Percentiles rank a stretch among this genome's conserved stretches.
phyloP scores from a whole-genome alignment of 306 rosid species.

The Prunus davidiana region DNA sequence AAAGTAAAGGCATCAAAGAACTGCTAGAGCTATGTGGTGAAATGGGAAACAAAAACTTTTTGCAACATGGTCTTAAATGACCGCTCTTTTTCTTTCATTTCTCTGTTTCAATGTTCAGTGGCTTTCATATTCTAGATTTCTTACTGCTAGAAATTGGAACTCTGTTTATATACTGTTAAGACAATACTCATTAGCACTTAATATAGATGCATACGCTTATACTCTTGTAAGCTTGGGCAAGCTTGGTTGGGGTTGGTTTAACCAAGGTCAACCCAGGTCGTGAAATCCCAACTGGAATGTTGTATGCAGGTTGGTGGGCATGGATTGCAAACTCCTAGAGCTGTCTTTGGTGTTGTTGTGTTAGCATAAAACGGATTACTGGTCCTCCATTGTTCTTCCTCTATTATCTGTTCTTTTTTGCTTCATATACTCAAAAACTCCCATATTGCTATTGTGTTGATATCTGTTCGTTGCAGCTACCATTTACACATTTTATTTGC shows the following conservation, averaged over 20 bases:
- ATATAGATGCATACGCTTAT: neutral
- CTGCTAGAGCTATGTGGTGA: neutral
- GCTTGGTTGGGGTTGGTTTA: neutral
- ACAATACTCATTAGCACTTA: neutral
- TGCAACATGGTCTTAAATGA: neutral
- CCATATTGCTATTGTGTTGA: slow-evolving; percentile 11
- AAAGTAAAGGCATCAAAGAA: slow-evolving; percentile 1
- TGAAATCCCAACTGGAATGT: neutral
- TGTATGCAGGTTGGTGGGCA: neutral
- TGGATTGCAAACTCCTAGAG: neutral
- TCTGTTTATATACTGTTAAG: neutral
- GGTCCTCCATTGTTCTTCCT: neutral
- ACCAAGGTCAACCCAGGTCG: neutral
- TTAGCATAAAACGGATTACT: neutral
- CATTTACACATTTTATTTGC: slow-evolving; percentile 30
- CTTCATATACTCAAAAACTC: slow-evolving; percentile 7
- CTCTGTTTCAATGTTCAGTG: neutral
- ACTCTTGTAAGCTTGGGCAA: neutral
- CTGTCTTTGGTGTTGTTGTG: neutral
- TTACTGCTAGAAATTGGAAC: neutral
- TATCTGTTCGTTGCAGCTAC: slow-evolving; percentile 11
- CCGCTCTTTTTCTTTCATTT: neutral
- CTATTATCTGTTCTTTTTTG: neutral
- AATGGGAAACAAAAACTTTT: neutral
- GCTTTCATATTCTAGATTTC: neutral